These are phyloP conservation scores for Aspergillus eucalypticola DNA, from an alignment of 2,329 filamentous ascomycete species.

Conservation along the genomic window DNA sequence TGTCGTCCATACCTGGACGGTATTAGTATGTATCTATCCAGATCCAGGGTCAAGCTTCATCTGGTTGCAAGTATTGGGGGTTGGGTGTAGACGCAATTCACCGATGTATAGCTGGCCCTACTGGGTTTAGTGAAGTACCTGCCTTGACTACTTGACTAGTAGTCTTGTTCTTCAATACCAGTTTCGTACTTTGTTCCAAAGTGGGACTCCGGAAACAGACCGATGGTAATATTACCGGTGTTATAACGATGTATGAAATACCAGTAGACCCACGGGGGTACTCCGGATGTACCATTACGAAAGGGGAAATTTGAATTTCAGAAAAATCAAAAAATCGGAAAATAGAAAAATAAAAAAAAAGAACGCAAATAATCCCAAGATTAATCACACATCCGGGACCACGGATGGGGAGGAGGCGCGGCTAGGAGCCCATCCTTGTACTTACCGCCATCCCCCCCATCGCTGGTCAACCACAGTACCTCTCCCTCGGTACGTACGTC, in stretches of 20 bases:
- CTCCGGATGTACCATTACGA: conserved; percentile 27
- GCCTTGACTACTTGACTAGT: not conserved
- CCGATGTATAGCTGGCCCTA: conserved; percentile 6
- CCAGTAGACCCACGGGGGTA: conserved; percentile 26
- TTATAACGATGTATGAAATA: conserved; percentile 26
- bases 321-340: conserved; percentile 12
- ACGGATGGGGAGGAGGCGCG: conserved; percentile 20
- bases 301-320: conserved; percentile 9
- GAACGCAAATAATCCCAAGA: conserved; percentile 10
- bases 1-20: not conserved
- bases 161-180: conserved; percentile 6
- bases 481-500: conserved; percentile 27
- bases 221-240: conserved; percentile 27
- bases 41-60: conserved; percentile 4
- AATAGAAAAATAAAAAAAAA: conserved; percentile 14
- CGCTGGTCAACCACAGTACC: conserved; percentile 19
- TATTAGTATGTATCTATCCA: conserved; percentile 8
- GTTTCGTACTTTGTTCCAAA: conserved; percentile 27
- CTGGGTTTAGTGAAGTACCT: conserved; percentile 1
- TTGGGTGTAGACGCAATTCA: not conserved
- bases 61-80: conserved; percentile 12
- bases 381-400: conserved; percentile 7
- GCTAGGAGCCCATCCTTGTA: conserved; percentile 20
- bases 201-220: conserved; percentile 32
- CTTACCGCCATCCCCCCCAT: conserved; percentile 28